phyloP scores from a whole-genome alignment of 371 early-diverging fungal species.

The Mucor racemosus region DNA sequence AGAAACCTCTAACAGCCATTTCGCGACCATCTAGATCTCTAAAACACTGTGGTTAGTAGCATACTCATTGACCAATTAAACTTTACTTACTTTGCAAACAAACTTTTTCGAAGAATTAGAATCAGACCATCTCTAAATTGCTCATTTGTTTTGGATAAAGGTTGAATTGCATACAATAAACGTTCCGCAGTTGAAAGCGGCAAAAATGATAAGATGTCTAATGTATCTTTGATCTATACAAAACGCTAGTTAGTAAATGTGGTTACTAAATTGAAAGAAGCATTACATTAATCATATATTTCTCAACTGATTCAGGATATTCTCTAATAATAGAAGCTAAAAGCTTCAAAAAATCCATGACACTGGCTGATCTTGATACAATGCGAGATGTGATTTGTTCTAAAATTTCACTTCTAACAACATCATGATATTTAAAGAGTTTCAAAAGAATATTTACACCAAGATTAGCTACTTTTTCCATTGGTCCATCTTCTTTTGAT shows the following conservation, averaged over 20 bases:
- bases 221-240: constrained; percentile 57
- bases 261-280: neutral
- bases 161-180: constrained; percentile 55
- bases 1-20: constrained; percentile 61
- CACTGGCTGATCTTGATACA: constrained; percentile 58
- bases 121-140: constrained; percentile 64
- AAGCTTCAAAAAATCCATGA: constrained; percentile 51
- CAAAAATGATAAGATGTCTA: constrained; percentile 64
- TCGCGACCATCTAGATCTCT: constrained; percentile 63
- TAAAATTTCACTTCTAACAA: constrained; percentile 63
- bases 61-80: neutral
- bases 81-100: constrained; percentile 62
- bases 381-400: constrained; percentile 67
- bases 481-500: constrained; percentile 15
- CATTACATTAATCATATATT: constrained; percentile 38
- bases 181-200: constrained; percentile 56
- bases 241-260: neutral
- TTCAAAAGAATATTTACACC: constrained; percentile 51
- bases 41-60: neutral
- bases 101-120: constrained; percentile 62
- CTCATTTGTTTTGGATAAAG: constrained; percentile 49
- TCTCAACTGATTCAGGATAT: constrained; percentile 39
- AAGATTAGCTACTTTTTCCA: constrained; percentile 38
- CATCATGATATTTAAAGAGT: constrained; percentile 61
- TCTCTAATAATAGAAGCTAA: constrained; percentile 52